These are phyloP conservation scores for Pneumocystis oryctolagi DNA, from an alignment of 1,139 yeast species.

Conservation along the genomic window DNA sequence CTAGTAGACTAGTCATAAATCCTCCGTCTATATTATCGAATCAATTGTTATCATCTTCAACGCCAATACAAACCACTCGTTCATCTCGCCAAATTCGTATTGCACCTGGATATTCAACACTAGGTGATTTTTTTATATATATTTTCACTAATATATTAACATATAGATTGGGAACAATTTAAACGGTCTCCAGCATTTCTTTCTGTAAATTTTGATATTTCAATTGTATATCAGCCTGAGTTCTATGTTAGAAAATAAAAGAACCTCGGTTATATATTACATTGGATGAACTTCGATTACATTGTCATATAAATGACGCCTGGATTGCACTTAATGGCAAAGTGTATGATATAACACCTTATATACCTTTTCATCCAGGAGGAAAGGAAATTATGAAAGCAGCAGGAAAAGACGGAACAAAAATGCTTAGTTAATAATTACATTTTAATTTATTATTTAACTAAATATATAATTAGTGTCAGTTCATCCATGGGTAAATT, in stretches of 20 bases:
- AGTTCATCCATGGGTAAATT: conserved; percentile 32
- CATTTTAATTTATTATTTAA: not conserved
- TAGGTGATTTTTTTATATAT: not conserved
- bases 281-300: conserved; percentile 44
- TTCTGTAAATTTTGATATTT: conserved; percentile 25
- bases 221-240: not conserved
- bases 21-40: not conserved
- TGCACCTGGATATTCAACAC: not conserved
- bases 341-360: conserved; percentile 73
- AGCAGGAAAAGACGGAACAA: conserved; percentile 77
- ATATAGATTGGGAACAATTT: conserved; percentile 61
- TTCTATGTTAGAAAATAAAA: not conserved
- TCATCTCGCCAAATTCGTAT: not conserved
- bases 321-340: conserved; percentile 77
- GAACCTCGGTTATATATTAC: conserved; percentile 33
- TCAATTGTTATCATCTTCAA: not conserved
- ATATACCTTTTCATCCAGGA: conserved; percentile 82
- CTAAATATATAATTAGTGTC: conserved; percentile 7
- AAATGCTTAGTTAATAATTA: conserved; percentile 38
- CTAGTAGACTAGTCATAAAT: not conserved
- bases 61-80: not conserved
- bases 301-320: conserved; percentile 47
- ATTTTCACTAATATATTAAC: not conserved
- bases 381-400: conserved; percentile 69
- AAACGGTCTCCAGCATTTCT: conserved; percentile 33